phyloP scores from a whole-genome alignment of 345 rosid genomes.

The Lepidium africanum region DNA sequence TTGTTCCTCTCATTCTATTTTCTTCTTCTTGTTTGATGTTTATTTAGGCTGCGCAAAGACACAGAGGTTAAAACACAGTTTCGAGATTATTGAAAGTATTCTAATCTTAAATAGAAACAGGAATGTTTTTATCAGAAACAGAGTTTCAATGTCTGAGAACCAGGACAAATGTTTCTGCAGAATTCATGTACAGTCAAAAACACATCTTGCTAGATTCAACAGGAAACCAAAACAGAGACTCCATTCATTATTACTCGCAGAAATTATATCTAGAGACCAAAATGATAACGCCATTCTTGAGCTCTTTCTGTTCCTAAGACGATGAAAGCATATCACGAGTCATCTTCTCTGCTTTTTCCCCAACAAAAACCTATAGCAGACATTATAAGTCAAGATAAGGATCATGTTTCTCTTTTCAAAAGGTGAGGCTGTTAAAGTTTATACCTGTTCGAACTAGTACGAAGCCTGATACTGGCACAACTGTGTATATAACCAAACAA shows the following conservation, averaged over 20 bases:
- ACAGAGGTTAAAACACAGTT: too few species aligned
- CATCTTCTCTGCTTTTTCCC: slow-evolving; percentile 81
- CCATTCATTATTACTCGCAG: slow-evolving; percentile 12
- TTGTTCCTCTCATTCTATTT: not conserved
- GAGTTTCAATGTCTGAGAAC: slow-evolving; percentile 13
- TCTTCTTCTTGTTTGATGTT: too few species aligned
- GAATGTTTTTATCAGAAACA: slow-evolving; percentile 6
- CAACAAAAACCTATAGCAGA: too few species aligned
- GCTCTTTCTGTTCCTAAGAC: slow-evolving; percentile 11
- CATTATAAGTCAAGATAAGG: not conserved
- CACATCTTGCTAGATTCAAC: slow-evolving; percentile 14
- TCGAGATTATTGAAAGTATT: too few species aligned
- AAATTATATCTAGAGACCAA: slow-evolving; percentile 2
- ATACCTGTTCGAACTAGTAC: slow-evolving; percentile 75
- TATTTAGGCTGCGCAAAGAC: too few species aligned
- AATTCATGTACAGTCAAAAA: slow-evolving; percentile 23
- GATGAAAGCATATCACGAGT: slow-evolving; percentile 48
- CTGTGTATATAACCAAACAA: slow-evolving; percentile 45
- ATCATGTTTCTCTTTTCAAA: not conserved
- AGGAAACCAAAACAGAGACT: slow-evolving; percentile 11
- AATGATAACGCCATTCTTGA: not conserved
- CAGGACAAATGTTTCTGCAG: slow-evolving; percentile 20
- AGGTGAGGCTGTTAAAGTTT: not conserved
- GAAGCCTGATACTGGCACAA: slow-evolving; percentile 67
- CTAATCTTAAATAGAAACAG: too few species aligned